phyloP scores from a whole-genome alignment of 176 grass and related monocot genomes.

The Triticum urartu region DNA sequence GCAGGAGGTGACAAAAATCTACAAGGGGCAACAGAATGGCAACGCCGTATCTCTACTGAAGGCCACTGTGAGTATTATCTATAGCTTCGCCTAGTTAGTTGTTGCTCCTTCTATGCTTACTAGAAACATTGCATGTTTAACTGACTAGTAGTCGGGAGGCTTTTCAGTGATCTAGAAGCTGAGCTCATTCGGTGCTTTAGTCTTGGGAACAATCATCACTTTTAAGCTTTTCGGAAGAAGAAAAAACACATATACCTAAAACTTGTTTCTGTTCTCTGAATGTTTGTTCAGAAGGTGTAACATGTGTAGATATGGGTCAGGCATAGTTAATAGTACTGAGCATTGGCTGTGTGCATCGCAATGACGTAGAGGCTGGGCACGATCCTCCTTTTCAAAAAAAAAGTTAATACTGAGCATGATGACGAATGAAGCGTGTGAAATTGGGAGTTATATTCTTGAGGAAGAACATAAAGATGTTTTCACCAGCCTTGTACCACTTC shows the following conservation, averaged over 20 bases:
- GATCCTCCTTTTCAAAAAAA: no score
- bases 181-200: neutral
- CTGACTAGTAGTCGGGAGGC: neutral
- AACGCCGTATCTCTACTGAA: conserved; percentile 78
- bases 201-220: neutral
- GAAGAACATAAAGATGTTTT: neutral
- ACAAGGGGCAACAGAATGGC: conserved; percentile 77
- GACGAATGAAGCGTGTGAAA: neutral
- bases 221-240: neutral
- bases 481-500: neutral
- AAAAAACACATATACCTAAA: neutral
- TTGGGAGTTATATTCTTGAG: neutral
- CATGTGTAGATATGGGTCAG: neutral
- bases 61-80: conserved; percentile 61
- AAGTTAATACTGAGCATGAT: neutral
- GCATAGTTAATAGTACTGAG: neutral
- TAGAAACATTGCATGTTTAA: neutral
- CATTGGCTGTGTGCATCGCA: no score
- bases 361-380: no score
- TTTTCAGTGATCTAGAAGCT: neutral
- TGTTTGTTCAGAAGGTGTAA: neutral
- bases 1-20: conserved; percentile 80
- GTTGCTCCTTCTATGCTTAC: neutral
- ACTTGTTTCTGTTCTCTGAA: neutral
- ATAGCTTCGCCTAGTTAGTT: neutral